A percentile compares a stretch with the other conserved stretches of the same genome.
Evolutionary conservation across 2,329 filamentous ascomycete genomes (phyloP).

Genomic region (Alternaria ventricosa): DNA sequence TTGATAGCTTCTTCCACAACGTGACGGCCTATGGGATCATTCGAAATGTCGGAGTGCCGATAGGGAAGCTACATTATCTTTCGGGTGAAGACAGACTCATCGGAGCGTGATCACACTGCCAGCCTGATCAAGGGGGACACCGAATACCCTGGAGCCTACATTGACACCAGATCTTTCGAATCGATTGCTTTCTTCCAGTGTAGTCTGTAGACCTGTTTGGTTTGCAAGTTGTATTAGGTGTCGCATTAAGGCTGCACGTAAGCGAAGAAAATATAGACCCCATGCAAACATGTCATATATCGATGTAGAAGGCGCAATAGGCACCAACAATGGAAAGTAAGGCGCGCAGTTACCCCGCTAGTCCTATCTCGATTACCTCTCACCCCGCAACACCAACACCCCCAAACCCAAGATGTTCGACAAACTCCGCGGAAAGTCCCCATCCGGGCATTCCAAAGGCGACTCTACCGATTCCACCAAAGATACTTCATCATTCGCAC

Average conservation of each 20-base stretch:
- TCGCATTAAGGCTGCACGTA: no score
- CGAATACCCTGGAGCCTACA: not conserved
- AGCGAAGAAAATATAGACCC: not conserved
- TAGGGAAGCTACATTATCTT: not conserved
- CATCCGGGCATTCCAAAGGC: constrained; percentile 17
- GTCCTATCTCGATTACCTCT: not conserved
- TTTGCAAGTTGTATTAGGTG: no score
- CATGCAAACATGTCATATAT: not conserved
- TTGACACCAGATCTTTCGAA: not conserved
- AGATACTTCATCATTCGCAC: not conserved
- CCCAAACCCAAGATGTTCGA: constrained; percentile 18
- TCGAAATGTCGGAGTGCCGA: not conserved
- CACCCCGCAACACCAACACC: not conserved
- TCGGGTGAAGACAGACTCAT: not conserved
- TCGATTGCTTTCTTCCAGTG: not conserved
- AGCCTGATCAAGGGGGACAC: not conserved
- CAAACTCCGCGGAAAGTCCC: constrained; percentile 19
- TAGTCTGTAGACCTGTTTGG: no score
- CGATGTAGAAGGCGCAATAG: not conserved
- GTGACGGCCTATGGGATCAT: not conserved
- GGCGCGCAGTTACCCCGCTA: not conserved
- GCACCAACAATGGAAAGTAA: not conserved
- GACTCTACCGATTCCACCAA: constrained; percentile 5
- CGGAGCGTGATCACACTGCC: not conserved
- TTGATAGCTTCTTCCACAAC: not conserved